Base-by-base conservation (phyloP, 768 basidiomycete species). In the Lyophyllum semitale region DNA sequence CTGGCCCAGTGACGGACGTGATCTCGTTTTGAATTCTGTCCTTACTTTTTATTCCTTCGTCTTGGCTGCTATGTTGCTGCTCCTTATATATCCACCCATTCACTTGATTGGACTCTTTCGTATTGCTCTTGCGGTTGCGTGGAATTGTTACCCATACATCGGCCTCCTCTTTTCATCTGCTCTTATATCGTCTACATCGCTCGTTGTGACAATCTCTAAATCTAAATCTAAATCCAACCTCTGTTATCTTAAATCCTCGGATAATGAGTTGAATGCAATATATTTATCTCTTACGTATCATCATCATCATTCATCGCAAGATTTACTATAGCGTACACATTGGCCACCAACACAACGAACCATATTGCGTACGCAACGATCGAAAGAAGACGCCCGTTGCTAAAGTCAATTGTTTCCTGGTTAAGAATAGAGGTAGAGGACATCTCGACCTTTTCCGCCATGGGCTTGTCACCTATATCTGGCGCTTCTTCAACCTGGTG, bases 1-100 rank as follows among this genome's bases (percentile, higher is more conserved):
- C 75, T 79, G 79, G 75, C 84, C 81, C 80, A 72, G 84, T 71
- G 83, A 84, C 81, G 84, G 76, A 79, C 83, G 78, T 82, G 79
- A 79, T 78, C 84, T 76, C 80, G 79, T 77, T 68, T 71, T 80
- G 76, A 68, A 75, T 69, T 62, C 56, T 55, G 33, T 41, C 59
- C 44, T 60, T 59, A 48, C 46, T 35, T 58, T 53, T 48, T 41
- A 32, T 55, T n/a, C 35, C 59, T 57, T 32, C 48, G 47, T 53
- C 25, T 5, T 29, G 17, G 25, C 27, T 29, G 25, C 25, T 29
- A 4, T 45, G n/a, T 38, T 38, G n/a, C 37, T 15, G 18, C 37
- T 18, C 15, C 11, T 17, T 38, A 27, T 29, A 26, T 45, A n/a
- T 15, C n/a, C 26, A 29, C 25, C 17, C 37, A 37, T 56, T 59